phyloP scores from a whole-genome alignment of 441 rosid species.

The Eruca vesicaria region DNA sequence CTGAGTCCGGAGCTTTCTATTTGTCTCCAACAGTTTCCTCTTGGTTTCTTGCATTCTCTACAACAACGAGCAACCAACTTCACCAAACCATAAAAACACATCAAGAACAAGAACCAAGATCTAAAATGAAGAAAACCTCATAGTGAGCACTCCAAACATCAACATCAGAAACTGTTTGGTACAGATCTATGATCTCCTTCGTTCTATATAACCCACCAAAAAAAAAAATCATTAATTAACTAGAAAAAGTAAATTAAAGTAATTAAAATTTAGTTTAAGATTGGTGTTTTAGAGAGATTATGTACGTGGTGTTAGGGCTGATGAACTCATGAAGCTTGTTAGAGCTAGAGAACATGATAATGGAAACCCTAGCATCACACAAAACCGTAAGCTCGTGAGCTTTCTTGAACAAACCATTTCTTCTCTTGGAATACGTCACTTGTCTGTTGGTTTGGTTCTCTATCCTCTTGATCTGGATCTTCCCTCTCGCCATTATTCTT shows the following conservation, averaged over 20 bases:
- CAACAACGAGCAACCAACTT: background rate
- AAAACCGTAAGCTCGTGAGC: constrained; percentile 80
- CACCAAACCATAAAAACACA: background rate
- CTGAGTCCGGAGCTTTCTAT: constrained; percentile 55
- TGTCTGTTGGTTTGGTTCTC: constrained; percentile 88
- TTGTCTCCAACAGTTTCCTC: constrained; percentile 65
- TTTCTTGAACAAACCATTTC: constrained; percentile 86
- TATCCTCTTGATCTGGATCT: constrained; percentile 87
- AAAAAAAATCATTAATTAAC: background rate
- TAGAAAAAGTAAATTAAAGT: background rate
- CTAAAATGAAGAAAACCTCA: constrained; percentile 40
- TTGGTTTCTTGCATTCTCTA: constrained; percentile 83
- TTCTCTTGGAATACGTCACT: constrained; percentile 80
- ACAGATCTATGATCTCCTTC: constrained; percentile 60
- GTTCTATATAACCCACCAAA: constrained; percentile 40
- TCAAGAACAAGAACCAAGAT: background rate
- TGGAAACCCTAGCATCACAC: constrained; percentile 81
- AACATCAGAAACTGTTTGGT: constrained; percentile 48
- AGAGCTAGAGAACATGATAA: constrained; percentile 72
- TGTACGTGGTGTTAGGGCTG: constrained; percentile 72
- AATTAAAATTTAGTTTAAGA: background rate
- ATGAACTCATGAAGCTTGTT: constrained; percentile 70
- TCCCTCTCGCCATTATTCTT: constrained; percentile 70
- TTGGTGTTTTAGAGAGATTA: constrained; percentile 14
- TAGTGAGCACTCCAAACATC: constrained; percentile 73